These are phyloP conservation scores for Gilbertella persicaria DNA, from an alignment of 371 early-diverging fungal species.

Conservation along the genomic window DNA sequence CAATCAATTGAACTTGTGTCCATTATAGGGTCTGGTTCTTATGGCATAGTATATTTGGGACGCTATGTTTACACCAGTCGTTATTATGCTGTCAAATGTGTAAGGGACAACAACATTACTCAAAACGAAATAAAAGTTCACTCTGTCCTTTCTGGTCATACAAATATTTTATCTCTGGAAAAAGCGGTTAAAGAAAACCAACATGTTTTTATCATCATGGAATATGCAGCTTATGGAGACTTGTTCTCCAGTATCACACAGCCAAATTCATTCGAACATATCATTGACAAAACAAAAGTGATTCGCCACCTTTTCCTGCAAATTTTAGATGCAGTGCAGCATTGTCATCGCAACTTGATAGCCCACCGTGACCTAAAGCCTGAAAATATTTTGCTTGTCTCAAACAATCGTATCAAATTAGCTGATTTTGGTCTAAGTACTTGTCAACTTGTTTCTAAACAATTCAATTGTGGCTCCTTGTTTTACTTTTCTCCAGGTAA, in stretches of 20 bases:
- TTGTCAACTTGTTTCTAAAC: constrained; percentile 62
- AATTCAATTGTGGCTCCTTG: constrained; percentile 87
- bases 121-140: constrained; percentile 71
- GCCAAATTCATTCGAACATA: constrained; percentile 33
- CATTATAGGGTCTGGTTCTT: constrained; percentile 72
- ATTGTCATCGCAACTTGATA: constrained; percentile 54
- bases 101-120: constrained; percentile 38
- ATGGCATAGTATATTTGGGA: constrained; percentile 69
- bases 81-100: constrained; percentile 64
- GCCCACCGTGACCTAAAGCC: constrained; percentile 77
- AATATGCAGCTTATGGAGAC: constrained; percentile 68
- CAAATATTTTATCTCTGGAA: constrained; percentile 68
- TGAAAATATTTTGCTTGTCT: constrained; percentile 57
- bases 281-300: constrained; percentile 38
- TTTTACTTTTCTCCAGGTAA: constrained; percentile 90
- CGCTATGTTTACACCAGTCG: constrained; percentile 38
- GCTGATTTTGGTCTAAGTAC: constrained; percentile 96
- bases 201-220: constrained; percentile 68
- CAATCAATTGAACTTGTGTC: constrained; percentile 39
- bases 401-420: constrained; percentile 65
- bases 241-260: constrained; percentile 64
- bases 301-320: constrained; percentile 58
- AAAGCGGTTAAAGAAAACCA: constrained; percentile 59
- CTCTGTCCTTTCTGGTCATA: constrained; percentile 56
- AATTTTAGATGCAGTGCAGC: constrained; percentile 55